Evolutionary conservation across 495 filamentous ascomycete species (phyloP), one percentile per base, ranked within the genome.

Genomic region (Paragyromitra xinjiangensis): DNA sequence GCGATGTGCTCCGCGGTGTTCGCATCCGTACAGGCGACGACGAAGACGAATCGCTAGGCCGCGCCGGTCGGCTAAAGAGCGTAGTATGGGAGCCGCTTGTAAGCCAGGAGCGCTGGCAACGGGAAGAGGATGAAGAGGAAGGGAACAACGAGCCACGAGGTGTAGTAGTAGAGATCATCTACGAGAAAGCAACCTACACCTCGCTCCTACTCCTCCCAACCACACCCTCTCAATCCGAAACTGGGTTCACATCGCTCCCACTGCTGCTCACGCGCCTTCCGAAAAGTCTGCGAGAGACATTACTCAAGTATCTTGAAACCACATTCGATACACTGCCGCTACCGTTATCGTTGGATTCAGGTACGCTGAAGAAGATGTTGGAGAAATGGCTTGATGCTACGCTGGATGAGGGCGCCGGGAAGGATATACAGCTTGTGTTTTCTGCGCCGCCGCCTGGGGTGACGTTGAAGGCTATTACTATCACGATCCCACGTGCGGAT

Each of bases 231-330:
- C 22, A 4, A 14, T 29, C 1, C 3, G 19, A 16, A 2, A 19
- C 40, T 2, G 84, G 79, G 9, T 86, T 86, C 16, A 86, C 88
- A 2, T 75, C 82, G 61, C 84, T 89, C 16, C 88, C 88, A 0
- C 69, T 90, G n/a, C 81, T 90, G 4, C 78, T 90, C 53, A 87
- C 85, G 0, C 85, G 85, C n/a, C 84, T 89, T 63, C 88, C 88
- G 0, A 85, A 78, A 44, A 63, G 84, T 1, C 81, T 90, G 16
- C 83, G 88, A n/a, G 85, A 88, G 53, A 86, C 84, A 0, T 85
- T 90, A 53, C 72, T 85, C 12, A 65, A 82, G 0, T 90, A 88
- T 70, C 74, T 90, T 1, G 81, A 83, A 3, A 71, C 85, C 0
- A 88, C 83, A 26, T 90, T 90, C 77, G 88, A 90, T 9, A 70